phyloP scores from a whole-genome alignment of 768 basidiomycete genomes.

The Phaeolepiota aurea region DNA sequence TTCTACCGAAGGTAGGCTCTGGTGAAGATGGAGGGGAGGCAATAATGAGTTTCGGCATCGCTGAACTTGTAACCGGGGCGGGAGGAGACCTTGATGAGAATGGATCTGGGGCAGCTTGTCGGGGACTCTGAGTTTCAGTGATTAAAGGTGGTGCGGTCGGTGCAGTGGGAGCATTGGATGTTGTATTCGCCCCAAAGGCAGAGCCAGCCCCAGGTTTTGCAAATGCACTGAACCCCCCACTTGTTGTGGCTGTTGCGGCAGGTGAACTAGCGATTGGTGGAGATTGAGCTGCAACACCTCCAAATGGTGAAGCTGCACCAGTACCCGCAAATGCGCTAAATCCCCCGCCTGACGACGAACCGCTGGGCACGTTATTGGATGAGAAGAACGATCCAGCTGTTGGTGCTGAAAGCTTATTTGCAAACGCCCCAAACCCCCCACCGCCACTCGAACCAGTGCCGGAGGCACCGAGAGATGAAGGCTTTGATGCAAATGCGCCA shows the following conservation, averaged over 20 bases:
- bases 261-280: not conserved
- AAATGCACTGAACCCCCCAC: not conserved
- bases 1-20: slow-evolving; percentile 9
- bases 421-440: slow-evolving; percentile 19
- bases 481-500: slow-evolving; percentile 8
- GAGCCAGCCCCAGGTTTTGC: not conserved
- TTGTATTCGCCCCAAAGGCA: slow-evolving; percentile 1
- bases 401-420: slow-evolving; percentile 1
- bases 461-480: slow-evolving; percentile 17
- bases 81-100: too few relatives aligned
- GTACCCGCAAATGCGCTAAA: slow-evolving; percentile 6
- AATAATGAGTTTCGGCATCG: slow-evolving; percentile 1
- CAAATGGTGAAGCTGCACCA: not conserved
- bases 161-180: not conserved
- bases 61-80: not conserved
- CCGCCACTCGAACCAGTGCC: slow-evolving; percentile 14
- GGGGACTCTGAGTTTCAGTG: too few relatives aligned
- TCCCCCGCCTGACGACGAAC: not conserved
- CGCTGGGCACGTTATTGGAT: too few relatives aligned
- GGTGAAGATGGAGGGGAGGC: slow-evolving; percentile 14
- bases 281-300: slow-evolving; percentile 7
- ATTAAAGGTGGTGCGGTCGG: not conserved
- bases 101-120: too few relatives aligned
- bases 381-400: not conserved
- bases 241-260: slow-evolving; percentile 3